Evolutionary conservation across 768 basidiomycete species (phyloP).

Genomic region (Lactarius evosmus): DNA sequence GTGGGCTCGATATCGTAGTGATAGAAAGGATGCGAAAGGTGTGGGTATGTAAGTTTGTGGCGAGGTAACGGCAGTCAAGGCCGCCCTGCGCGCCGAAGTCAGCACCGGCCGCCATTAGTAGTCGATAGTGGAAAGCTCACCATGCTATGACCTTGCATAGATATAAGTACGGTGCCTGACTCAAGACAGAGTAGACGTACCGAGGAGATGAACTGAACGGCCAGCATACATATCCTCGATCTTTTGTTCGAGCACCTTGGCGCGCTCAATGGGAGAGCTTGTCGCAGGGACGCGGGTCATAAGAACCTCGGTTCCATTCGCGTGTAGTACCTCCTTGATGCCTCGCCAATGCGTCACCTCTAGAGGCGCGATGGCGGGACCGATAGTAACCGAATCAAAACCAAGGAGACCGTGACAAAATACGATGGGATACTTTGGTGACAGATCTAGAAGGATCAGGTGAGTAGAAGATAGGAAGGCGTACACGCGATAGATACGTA

Average conservation of each 20-base stretch:
- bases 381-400: constrained; percentile 81
- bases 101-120: constrained; percentile 7
- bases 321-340: constrained; percentile 87
- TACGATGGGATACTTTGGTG: constrained; percentile 81
- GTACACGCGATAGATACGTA: constrained; percentile 35
- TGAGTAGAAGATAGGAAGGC: neutral
- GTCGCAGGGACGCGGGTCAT: constrained; percentile 94
- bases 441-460: constrained; percentile 49
- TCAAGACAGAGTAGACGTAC: constrained; percentile 35
- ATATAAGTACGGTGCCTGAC: constrained; percentile 4
- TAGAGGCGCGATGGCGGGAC: constrained; percentile 70
- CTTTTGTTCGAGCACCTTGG: constrained; percentile 80
- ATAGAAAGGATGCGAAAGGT: constrained; percentile 81
- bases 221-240: constrained; percentile 81
- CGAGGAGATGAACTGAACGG: constrained; percentile 83
- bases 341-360: constrained; percentile 96
- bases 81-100: constrained; percentile 61
- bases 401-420: constrained; percentile 96
- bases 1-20: constrained; percentile 94
- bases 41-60: constrained; percentile 74
- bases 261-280: constrained; percentile 82
- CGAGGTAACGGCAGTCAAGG: constrained; percentile 85
- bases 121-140: constrained; percentile 38
- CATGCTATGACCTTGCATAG: constrained; percentile 69
- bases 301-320: constrained; percentile 85